These are phyloP conservation scores for Chaetoscypha palmicola DNA, from an alignment of 2,329 filamentous ascomycete species.

Conservation along the genomic window DNA sequence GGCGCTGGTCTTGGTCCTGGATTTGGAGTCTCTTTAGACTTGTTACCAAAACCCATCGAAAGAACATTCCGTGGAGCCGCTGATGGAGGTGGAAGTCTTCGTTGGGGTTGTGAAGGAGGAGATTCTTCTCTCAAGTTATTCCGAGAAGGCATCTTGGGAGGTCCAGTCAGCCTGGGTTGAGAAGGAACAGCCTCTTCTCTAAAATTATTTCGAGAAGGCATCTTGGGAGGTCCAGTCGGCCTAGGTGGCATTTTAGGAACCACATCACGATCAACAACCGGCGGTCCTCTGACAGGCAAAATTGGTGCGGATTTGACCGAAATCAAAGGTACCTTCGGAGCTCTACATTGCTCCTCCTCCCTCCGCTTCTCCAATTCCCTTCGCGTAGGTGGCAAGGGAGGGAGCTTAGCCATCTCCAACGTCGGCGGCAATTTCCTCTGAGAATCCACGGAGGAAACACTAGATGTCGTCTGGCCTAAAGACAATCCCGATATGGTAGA, in stretches of 20 bases:
- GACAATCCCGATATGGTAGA: constrained; percentile 49
- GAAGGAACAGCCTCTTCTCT: constrained; percentile 20
- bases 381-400: constrained; percentile 48
- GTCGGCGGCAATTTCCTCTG: constrained; percentile 49
- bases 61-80: constrained; percentile 16
- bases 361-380: constrained; percentile 44
- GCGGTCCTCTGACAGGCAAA: constrained; percentile 27
- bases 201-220: constrained; percentile 40
- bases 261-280: constrained; percentile 19
- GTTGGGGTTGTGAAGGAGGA: constrained; percentile 16
- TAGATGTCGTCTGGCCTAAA: constrained; percentile 39
- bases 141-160: constrained; percentile 43
- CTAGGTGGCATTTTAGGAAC: constrained; percentile 26
- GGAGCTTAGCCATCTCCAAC: constrained; percentile 49
- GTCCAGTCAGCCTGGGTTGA: constrained; percentile 15
- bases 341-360: constrained; percentile 35
- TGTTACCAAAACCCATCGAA: constrained; percentile 25
- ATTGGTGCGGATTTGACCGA: constrained; percentile 35
- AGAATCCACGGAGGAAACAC: constrained; percentile 37
- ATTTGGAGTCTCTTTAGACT: constrained; percentile 19
- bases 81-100: constrained; percentile 22
- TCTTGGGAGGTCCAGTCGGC: constrained; percentile 39
- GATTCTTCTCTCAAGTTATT: constrained; percentile 28
- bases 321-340: constrained; percentile 30
- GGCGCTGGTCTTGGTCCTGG: constrained; percentile 15